Conservation (phyloP, 192 early-diverging fungal genomes). For the Gamsiella multidivaricata region DNA sequence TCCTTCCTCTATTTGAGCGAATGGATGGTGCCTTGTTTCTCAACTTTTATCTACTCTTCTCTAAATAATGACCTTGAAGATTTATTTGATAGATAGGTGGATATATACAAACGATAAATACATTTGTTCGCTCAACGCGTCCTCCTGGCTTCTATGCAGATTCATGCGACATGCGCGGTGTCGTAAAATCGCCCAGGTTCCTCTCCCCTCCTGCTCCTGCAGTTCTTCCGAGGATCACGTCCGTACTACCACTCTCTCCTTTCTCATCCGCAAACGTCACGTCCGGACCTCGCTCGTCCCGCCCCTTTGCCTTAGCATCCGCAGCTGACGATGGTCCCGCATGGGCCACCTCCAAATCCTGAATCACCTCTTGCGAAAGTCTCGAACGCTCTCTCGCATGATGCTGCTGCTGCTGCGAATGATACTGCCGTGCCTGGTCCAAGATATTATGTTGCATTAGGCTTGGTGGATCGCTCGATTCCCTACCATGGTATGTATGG, state of each 20-base stretch:
- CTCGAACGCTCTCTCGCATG: slow-evolving; percentile 24
- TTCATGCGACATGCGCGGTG: slow-evolving; percentile 7
- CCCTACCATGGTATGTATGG: neutral
- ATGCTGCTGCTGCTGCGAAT: slow-evolving; percentile 26
- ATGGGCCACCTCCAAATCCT: neutral
- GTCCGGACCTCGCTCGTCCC: slow-evolving; percentile 2
- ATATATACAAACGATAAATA: no score
- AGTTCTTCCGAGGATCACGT: neutral
- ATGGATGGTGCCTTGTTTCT: no score
- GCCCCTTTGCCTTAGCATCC: no score
- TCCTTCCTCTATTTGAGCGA: no score
- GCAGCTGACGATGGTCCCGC: neutral
- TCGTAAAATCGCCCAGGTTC: neutral
- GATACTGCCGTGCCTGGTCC: slow-evolving; percentile 25
- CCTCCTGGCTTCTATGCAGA: neutral
- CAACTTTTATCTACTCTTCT: no score
- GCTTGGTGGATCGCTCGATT: neutral
- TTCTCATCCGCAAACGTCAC: slow-evolving; percentile 15
- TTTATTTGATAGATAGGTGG: no score
- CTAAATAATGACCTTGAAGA: no score
- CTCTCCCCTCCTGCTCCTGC: no score
- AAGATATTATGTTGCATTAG: neutral
- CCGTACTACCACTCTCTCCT: neutral
- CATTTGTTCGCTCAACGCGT: no score
- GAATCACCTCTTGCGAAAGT: slow-evolving; percentile 12